Evolutionary conservation across 2,329 filamentous ascomycete species (phyloP), one percentile per base, ranked within the genome.

Genomic region (Blastomyces silverae): DNA sequence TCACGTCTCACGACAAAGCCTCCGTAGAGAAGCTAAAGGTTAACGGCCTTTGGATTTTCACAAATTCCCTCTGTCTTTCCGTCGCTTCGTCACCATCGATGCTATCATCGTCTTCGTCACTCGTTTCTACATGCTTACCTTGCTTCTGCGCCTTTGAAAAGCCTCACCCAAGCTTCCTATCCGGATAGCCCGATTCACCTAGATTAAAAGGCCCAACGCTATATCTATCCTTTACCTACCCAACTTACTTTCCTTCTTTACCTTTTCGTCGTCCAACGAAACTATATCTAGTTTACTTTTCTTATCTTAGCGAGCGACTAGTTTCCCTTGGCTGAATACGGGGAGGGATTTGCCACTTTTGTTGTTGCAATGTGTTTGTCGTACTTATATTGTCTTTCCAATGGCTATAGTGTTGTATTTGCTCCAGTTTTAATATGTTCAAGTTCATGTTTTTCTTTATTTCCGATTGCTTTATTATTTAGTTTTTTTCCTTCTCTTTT

Each of bases 251-350:
- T 48, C 39, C 44, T 61, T 48, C 44, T 50, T 48, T 62, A 34
- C 17, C n/a, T 37, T 44, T 42, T 62, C 34, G 13, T 55, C 39
- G 2, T 20, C 46, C 50, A 20, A 42, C 22, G 48, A 55, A 62
- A 22, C 28, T 55, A 52, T 62, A 11, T 62, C 11, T 44, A 22
- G 17, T 42, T 57, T 57, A 37, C 31, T 20, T 58, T 42, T 42
- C n/a, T 58, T 58, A 39, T 62, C 25, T 62, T n/a, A 53, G 61
- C 46, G 61, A 52, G 61, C 61, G 60, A 62, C n/a, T 55, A 44
- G 42, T 62, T 62, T 22, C 31, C 61, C 28, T 52, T 39, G 31
- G n/a, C 15, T 42, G 61, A 55, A 55, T 55, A 39, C 48, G 48
- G 48, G 61, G 42, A 42, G 11, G 15, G 15, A 7, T 62, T 52